These are phyloP conservation scores for Trypanosoma rangeli DNA, from an alignment of 208 protist species.

Conservation along the genomic window DNA sequence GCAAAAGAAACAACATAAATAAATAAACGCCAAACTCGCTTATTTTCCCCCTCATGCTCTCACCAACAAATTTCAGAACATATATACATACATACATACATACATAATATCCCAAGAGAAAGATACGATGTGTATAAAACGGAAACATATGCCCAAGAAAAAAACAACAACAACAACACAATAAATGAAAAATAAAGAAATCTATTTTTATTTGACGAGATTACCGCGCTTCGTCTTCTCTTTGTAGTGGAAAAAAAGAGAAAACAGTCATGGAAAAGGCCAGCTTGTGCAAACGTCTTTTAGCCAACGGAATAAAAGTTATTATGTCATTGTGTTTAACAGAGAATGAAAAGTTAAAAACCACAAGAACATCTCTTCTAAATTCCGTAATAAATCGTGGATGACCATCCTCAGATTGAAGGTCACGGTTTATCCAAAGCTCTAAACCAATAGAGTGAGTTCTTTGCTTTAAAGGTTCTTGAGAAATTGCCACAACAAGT, in stretches of 20 bases:
- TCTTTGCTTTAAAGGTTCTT: constrained; percentile 28
- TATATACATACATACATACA: background rate
- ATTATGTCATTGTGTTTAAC: constrained; percentile 27
- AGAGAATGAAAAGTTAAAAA: constrained; percentile 26
- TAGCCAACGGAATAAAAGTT: constrained; percentile 30
- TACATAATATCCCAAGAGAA: no score
- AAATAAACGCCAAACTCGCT: no score
- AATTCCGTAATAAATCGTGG: constrained; percentile 27
- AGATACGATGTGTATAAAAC: no score
- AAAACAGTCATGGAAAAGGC: constrained; percentile 25
- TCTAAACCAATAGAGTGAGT: constrained; percentile 37
- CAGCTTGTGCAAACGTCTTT: background rate
- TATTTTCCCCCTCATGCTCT: background rate
- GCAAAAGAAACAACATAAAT: no score
- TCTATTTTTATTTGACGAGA: background rate
- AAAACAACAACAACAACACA: background rate
- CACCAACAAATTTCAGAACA: constrained; percentile 16
- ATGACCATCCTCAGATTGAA: constrained; percentile 11
- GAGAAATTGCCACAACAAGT: constrained; percentile 46
- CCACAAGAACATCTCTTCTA: constrained; percentile 32
- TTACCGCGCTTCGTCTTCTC: background rate
- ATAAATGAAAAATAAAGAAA: constrained; percentile 22
- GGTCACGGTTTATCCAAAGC: constrained; percentile 25
- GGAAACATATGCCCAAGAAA: constrained; percentile 5
- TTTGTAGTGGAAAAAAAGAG: constrained; percentile 8